phyloP scores from a whole-genome alignment of 345 rosid species.

The Dipteronia dyeriana region DNA sequence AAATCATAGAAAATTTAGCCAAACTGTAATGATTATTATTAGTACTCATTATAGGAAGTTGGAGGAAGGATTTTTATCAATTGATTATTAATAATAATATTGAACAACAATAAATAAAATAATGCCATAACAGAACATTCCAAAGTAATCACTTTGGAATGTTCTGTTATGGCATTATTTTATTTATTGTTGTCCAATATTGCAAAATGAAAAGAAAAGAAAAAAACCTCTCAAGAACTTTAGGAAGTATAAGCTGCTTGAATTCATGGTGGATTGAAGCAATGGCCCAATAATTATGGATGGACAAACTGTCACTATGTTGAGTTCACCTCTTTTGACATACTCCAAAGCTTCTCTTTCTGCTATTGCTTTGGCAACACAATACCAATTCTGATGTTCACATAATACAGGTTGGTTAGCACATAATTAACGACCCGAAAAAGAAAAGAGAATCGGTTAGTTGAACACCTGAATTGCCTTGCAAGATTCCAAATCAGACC shows the following conservation, averaged over 20 bases:
- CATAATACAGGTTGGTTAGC: neutral
- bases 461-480: conserved; percentile 32
- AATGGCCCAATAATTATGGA: conserved; percentile 49
- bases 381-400: conserved; percentile 29
- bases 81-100: conserved; percentile 1
- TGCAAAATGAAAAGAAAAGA: conserved; percentile 6
- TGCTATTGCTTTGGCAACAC: conserved; percentile 42
- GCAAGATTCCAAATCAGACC: conserved; percentile 42
- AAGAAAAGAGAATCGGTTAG: neutral
- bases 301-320: conserved; percentile 50
- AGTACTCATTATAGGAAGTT: conserved; percentile 10
- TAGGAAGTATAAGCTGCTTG: conserved; percentile 41
- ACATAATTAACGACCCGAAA: neutral
- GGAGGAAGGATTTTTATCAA: neutral
- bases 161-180: neutral
- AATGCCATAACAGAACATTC: neutral
- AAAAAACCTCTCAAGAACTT: neutral
- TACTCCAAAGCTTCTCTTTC: conserved; percentile 51
- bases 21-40: conserved; percentile 2
- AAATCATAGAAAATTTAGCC: neutral
- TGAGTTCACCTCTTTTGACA: conserved; percentile 35
- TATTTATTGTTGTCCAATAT: neutral
- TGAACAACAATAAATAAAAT: neutral
- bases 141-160: conserved; percentile 6
- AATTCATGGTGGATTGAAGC: conserved; percentile 53